Conservation (phyloP, 2,329 filamentous ascomycete species). For the Aureobasidium sp. region DNA sequence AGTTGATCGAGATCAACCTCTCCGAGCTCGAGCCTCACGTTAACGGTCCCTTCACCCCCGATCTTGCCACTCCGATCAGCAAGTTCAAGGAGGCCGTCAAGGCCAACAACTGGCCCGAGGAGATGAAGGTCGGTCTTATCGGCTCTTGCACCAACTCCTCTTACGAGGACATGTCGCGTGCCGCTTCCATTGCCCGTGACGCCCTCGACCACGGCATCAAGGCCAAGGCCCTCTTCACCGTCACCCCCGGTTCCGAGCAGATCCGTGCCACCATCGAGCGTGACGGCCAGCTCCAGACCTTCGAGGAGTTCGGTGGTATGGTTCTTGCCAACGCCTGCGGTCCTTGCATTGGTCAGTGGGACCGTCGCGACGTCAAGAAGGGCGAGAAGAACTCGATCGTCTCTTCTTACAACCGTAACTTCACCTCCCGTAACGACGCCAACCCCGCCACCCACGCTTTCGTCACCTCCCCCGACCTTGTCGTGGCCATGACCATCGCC, state of each 20-base stretch:
- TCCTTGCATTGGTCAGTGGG: slow-evolving; percentile 92
- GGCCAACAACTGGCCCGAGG: slow-evolving; percentile 90
- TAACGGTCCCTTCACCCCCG: slow-evolving; percentile 97
- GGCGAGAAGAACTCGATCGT: slow-evolving; percentile 93
- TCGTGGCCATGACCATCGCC: slow-evolving; percentile 76
- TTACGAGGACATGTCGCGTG: slow-evolving; percentile 86
- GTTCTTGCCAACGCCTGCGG: slow-evolving; percentile 92
- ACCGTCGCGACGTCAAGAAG: slow-evolving; percentile 88
- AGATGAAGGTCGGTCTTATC: slow-evolving; percentile 93
- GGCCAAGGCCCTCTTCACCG: slow-evolving; percentile 85
- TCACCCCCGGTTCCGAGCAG: slow-evolving; percentile 95
- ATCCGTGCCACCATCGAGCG: slow-evolving; percentile 87
- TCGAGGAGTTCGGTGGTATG: slow-evolving; percentile 92
- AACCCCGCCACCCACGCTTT: slow-evolving; percentile 94
- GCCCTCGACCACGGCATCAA: slow-evolving; percentile 89
- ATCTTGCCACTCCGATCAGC: slow-evolving; percentile 94
- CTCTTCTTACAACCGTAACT: slow-evolving; percentile 99
- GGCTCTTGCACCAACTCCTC: slow-evolving; percentile 96
- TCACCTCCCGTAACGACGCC: slow-evolving; percentile 93
- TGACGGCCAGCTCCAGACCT: slow-evolving; percentile 85
- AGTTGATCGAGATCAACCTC: slow-evolving; percentile 93
- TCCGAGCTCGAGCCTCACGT: slow-evolving; percentile 93
- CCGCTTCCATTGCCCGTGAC: slow-evolving; percentile 82
- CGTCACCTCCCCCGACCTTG: slow-evolving; percentile 82
- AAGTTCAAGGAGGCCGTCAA: slow-evolving; percentile 94